Evolutionary conservation across 805 yeast genomes (phyloP), one percentile per base, ranked within the genome.

Genomic region (Candida chilensis): DNA sequence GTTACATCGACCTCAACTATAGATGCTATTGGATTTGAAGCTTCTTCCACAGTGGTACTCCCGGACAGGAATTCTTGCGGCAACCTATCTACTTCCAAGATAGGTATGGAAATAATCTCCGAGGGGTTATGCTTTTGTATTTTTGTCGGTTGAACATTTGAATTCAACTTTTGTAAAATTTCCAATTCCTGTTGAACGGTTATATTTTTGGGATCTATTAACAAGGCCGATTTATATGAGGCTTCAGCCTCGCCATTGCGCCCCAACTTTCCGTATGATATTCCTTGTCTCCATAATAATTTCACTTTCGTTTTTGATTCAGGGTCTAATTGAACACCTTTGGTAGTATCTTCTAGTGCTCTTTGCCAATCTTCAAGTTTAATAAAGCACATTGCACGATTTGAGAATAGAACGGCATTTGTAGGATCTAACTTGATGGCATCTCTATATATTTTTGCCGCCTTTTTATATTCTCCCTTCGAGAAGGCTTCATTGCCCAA

Each of bases 311-410:
- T 56, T 24, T 54, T 57, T 0, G 24, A 20, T 10, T 54, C 55
- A 2, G 53, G 42, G 4, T 42, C 46, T 3, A 52, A 27, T 1
- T 34, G 28, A 11, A 79, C 48, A 0, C 84, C 88, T 11, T 43
- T 41, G 8, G 64, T 48, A 36, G 82, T 68, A 34, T 70, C 75
- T 13, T 49, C 45, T 3, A 68, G 42, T 3, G 78, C 83, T 12
- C 66, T 51, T 3, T 48, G 41, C 63, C 67, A 75, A 19, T 67
- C 64, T 5, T 54, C 42, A 4, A 74, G 45, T 33, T 75, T 74
- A 24, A 79, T 45, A 37, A 68, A 63, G n/a, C 84, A 63, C 58
- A 75, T 74, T 0, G 92, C 81, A 27, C 80, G 53, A 44, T 82
- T 82, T n/a, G 88, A 69, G 44, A 64, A 75, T 1, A 75, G 54